Percentiles rank a stretch among this genome's conserved stretches.
phyloP scores from a whole-genome alignment of 176 grass and related monocot genomes.

The Oryza punctata region DNA sequence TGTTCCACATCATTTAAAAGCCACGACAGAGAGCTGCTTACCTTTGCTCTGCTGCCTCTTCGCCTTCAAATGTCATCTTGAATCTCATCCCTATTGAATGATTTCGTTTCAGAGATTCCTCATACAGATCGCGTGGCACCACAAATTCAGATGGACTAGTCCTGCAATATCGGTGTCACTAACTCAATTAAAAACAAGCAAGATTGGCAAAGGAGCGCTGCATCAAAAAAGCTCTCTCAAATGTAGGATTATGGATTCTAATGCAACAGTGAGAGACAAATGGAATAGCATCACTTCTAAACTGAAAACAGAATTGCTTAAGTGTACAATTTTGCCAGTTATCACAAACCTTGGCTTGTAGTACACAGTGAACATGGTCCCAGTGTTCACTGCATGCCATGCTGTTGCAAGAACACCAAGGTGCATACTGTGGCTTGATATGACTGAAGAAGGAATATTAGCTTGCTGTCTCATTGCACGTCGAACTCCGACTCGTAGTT shows the following conservation, averaged over 20 bases:
- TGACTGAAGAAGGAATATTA: conserved; percentile 85
- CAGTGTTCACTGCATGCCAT: conserved; percentile 85
- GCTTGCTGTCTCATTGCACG: conserved; percentile 78
- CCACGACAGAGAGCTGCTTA: conserved; percentile 24
- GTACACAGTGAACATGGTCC: conserved; percentile 92
- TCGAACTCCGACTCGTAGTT: conserved; percentile 83
- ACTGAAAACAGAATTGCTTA: background rate
- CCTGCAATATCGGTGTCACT: conserved; percentile 40
- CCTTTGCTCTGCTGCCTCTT: conserved; percentile 89
- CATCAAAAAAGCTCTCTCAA: conserved; percentile 5
- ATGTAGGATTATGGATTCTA: background rate
- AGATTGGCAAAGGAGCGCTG: background rate
- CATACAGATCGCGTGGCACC: conserved; percentile 55
- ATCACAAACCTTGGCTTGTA: conserved; percentile 82
- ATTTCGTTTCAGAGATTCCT: conserved; percentile 74
- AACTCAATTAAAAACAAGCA: conserved; percentile 28
- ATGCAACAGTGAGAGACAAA: background rate
- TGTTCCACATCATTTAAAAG: background rate
- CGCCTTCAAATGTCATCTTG: conserved; percentile 97
- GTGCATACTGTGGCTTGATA: conserved; percentile 98
- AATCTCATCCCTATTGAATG: conserved; percentile 93
- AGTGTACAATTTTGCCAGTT: background rate
- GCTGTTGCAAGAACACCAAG: conserved; percentile 96
- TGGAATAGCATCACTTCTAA: background rate
- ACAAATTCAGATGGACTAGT: conserved; percentile 91